phyloP scores from a whole-genome alignment of 768 basidiomycete genomes.

The Suillus sp. region DNA sequence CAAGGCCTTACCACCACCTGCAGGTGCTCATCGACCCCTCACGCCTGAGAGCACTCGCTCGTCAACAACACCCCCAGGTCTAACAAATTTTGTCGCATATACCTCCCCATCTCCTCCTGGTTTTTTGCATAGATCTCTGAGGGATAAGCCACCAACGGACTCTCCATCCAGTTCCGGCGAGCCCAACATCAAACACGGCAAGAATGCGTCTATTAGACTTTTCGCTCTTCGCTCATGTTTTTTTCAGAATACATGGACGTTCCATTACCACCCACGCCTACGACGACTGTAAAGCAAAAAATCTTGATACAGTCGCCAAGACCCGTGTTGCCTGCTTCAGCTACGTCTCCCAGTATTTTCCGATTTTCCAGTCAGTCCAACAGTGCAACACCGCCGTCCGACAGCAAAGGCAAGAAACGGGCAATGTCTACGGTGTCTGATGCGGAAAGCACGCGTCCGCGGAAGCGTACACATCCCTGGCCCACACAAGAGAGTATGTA shows the following conservation, averaged over 20 bases:
- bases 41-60: conserved; percentile 37
- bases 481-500: conserved; percentile 45
- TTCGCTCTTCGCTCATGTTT: background rate
- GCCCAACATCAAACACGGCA: conserved; percentile 33
- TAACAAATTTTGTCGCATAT: conserved; percentile 35
- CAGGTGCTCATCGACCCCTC: conserved; percentile 22
- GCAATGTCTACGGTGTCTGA: conserved; percentile 29
- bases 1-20: conserved; percentile 20
- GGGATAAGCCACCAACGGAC: conserved; percentile 19
- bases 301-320: conserved; percentile 34
- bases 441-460: conserved; percentile 32
- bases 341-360: conserved; percentile 39
- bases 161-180: conserved; percentile 25
- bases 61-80: conserved; percentile 35
- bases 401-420: conserved; percentile 42
- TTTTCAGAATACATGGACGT: conserved; percentile 2
- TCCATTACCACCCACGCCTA: conserved; percentile 20
- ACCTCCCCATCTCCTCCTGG: conserved; percentile 38
- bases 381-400: conserved; percentile 31
- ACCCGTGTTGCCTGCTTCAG: conserved; percentile 29
- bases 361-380: conserved; percentile 28
- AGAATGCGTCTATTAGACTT: conserved; percentile 16
- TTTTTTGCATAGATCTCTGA: conserved; percentile 35
- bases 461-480: conserved; percentile 46
- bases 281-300: conserved; percentile 19